Evolutionary conservation across 2,329 filamentous ascomycete species (phyloP).

Genomic region (Trichoderma lentiforme): DNA sequence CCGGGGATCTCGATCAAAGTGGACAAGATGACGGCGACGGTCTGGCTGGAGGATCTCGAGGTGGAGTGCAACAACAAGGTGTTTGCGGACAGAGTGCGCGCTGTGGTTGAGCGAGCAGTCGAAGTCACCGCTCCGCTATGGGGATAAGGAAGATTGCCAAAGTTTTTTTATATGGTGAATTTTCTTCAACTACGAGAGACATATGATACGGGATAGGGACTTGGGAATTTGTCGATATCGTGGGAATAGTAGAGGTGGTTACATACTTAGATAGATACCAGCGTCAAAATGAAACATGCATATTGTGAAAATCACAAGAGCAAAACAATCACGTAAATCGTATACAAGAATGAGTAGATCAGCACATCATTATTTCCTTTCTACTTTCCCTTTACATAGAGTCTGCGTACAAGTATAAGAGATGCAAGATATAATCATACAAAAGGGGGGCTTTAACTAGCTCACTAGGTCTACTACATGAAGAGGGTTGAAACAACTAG

Average conservation of each 20-base stretch:
- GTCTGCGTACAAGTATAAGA: background rate
- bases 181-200: background rate
- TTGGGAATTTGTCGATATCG: background rate
- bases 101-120: conserved; percentile 84
- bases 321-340: background rate
- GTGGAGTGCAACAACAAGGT: conserved; percentile 80
- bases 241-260: background rate
- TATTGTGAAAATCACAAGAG: background rate
- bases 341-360: background rate
- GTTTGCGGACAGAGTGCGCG: conserved; percentile 78
- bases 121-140: conserved; percentile 80
- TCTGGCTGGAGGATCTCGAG: conserved; percentile 90
- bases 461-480: conserved; percentile 28
- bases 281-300: background rate
- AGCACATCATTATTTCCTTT: background rate
- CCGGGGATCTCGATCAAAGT: conserved; percentile 84
- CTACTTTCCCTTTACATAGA: background rate
- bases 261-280: background rate
- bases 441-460: conserved; percentile 24
- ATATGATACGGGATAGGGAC: background rate
- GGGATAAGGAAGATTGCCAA: conserved; percentile 35
- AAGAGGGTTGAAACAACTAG: background rate
- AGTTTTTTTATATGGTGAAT: background rate
- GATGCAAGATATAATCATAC: conserved; percentile 27
- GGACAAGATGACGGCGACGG: conserved; percentile 79